Evolutionary conservation across 768 basidiomycete species (phyloP).

Genomic region (Clitopilus hobsonii): DNA sequence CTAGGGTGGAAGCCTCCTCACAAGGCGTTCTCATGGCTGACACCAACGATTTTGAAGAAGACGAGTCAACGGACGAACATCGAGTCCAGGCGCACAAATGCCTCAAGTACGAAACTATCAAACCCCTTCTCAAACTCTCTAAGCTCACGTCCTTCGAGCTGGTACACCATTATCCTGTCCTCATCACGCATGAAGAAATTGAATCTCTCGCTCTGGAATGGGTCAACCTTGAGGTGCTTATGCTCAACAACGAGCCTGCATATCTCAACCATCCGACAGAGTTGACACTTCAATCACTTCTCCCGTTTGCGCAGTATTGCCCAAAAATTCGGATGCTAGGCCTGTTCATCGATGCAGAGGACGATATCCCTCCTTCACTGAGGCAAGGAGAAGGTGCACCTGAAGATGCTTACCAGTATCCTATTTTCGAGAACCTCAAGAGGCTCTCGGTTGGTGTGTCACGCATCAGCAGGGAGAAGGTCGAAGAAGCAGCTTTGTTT

Average conservation of each 20-base stretch:
- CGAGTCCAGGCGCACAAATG: conserved; percentile 13
- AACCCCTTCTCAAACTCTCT: conserved; percentile 28
- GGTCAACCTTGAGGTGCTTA: conserved; percentile 37
- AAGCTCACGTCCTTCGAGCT: conserved; percentile 30
- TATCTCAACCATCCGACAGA: conserved; percentile 17
- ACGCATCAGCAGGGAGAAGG: conserved; percentile 10
- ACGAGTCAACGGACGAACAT: neutral
- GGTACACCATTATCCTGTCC: conserved; percentile 32
- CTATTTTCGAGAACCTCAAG: conserved; percentile 26
- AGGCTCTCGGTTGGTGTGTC: conserved; percentile 49
- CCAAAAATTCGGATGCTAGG: conserved; percentile 35
- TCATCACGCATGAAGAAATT: conserved; percentile 36
- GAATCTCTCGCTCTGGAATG: conserved; percentile 40
- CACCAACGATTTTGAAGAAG: neutral
- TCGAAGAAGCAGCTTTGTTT: conserved; percentile 45
- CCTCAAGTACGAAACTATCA: conserved; percentile 27
- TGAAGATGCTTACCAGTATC: conserved; percentile 10
- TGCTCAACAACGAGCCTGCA: conserved; percentile 44
- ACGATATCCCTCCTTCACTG: conserved; percentile 15
- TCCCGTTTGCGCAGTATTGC: conserved; percentile 36
- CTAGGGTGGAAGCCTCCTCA: conserved; percentile 17
- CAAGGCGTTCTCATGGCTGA: conserved; percentile 1
- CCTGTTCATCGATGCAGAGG: conserved; percentile 31
- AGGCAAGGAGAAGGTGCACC: conserved; percentile 2
- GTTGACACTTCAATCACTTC: conserved; percentile 33